Evolutionary conservation across 768 basidiomycete species (phyloP).

Genomic region (Lentinula aciculospora): DNA sequence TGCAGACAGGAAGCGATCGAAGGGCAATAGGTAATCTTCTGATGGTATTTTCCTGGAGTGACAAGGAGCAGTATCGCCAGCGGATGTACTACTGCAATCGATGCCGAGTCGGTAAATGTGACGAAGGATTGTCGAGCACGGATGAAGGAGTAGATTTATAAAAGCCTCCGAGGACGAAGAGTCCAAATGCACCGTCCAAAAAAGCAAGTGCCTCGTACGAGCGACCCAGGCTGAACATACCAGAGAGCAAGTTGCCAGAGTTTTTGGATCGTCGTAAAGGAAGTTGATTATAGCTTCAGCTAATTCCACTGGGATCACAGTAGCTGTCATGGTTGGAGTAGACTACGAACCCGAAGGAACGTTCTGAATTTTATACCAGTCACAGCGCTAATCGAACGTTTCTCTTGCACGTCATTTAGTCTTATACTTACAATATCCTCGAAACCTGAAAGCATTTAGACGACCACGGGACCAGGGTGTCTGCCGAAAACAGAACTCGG

Average conservation of each 20-base stretch:
- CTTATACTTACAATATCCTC: no score
- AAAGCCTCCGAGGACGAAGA: neutral
- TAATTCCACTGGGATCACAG: neutral
- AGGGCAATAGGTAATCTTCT: neutral
- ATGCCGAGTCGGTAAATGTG: neutral
- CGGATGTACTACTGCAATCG: neutral
- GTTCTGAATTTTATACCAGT: neutral
- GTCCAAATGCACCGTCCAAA: neutral
- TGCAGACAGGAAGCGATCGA: neutral
- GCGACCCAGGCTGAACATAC: neutral
- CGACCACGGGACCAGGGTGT: neutral
- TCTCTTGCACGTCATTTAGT: neutral
- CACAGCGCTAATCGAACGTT: neutral
- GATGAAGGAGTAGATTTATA: neutral
- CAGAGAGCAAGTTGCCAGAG: neutral
- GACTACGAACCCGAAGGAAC: neutral
- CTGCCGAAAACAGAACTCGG: neutral
- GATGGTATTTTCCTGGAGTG: no score
- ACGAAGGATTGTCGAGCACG: neutral
- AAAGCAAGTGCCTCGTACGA: conserved; percentile 1
- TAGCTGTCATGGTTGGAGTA: neutral
- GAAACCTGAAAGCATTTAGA: neutral
- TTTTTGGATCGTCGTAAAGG: neutral
- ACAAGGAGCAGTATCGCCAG: neutral
- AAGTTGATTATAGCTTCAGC: neutral